Evolutionary conservation across 768 basidiomycete species (phyloP).

Genomic region (Rhodotorula graminis): DNA sequence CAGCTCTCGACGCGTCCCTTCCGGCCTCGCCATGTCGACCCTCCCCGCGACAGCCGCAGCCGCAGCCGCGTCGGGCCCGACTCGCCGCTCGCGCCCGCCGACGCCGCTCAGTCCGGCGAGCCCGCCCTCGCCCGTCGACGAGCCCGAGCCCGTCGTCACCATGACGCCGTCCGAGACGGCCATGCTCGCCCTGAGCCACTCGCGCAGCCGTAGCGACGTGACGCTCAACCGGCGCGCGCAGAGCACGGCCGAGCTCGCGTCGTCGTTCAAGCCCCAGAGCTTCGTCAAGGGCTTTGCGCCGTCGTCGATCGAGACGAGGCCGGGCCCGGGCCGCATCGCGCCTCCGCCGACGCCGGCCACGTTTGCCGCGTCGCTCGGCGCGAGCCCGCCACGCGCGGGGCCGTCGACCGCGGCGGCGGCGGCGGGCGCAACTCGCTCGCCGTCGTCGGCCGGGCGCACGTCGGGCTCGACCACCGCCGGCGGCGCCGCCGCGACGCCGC

Average conservation of each 20-base stretch:
- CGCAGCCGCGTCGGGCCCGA: background rate
- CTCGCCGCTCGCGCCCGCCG: conserved; percentile 6
- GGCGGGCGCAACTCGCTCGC: background rate
- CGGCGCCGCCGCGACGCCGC: conserved; percentile 6
- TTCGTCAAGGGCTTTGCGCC: conserved; percentile 35
- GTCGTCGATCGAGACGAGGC: conserved; percentile 19
- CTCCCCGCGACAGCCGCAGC: background rate
- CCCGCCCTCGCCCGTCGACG: conserved; percentile 9
- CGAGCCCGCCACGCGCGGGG: conserved; percentile 2
- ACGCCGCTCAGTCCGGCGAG: background rate
- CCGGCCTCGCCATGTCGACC: conserved; percentile 3
- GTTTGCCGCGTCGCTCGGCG: conserved; percentile 1
- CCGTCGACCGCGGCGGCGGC: background rate
- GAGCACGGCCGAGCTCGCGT: conserved; percentile 26
- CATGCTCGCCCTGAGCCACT: background rate
- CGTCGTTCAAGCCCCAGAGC: conserved; percentile 34
- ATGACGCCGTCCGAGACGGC: conserved; percentile 20
- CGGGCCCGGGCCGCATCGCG: conserved; percentile 25
- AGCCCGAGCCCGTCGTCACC: background rate
- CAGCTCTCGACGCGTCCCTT: background rate
- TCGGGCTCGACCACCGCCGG: background rate
- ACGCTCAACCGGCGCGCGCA: conserved; percentile 12
- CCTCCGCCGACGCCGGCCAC: conserved; percentile 32
- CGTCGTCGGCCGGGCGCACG: background rate
- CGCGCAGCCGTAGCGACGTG: conserved; percentile 10